phyloP scores from a whole-genome alignment of 148 eudicot genomes.

The Oxyria digyna region DNA sequence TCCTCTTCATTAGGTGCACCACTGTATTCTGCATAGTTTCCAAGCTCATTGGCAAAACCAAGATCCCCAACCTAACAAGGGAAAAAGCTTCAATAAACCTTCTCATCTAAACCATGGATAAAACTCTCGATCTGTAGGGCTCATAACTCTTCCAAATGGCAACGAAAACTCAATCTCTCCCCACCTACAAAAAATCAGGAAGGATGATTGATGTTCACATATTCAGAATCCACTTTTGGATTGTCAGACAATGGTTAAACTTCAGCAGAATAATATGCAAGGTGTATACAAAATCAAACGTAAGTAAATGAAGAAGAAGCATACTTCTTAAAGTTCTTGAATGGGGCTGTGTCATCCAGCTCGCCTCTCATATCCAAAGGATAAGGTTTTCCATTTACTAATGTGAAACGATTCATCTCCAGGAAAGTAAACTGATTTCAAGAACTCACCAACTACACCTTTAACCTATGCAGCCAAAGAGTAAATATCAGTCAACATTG shows the following conservation, averaged over 20 bases:
- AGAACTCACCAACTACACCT: constrained; percentile 68
- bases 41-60: constrained; percentile 64
- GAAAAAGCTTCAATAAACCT: constrained; percentile 17
- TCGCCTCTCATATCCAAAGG: constrained; percentile 99
- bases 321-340: constrained; percentile 43
- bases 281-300: neutral
- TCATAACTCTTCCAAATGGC: constrained; percentile 99
- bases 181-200: constrained; percentile 48
- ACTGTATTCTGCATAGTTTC: constrained; percentile 70
- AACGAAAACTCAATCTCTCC: constrained; percentile 83
- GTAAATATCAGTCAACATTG: neutral
- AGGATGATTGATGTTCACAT: neutral
- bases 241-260: neutral
- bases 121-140: constrained; percentile 85
- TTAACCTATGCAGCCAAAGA: constrained; percentile 33
- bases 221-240: neutral
- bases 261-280: neutral
- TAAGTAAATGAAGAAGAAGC: neutral
- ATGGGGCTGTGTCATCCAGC: constrained; percentile 93
- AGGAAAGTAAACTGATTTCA: constrained; percentile 72
- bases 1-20: constrained; percentile 79
- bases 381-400: constrained; percentile 90
- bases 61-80: constrained; percentile 53
- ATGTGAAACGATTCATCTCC: constrained; percentile 95
- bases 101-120: constrained; percentile 87